Evolutionary conservation across 495 filamentous ascomycete genomes (phyloP).

Genomic region (Margaritispora aquatica): DNA sequence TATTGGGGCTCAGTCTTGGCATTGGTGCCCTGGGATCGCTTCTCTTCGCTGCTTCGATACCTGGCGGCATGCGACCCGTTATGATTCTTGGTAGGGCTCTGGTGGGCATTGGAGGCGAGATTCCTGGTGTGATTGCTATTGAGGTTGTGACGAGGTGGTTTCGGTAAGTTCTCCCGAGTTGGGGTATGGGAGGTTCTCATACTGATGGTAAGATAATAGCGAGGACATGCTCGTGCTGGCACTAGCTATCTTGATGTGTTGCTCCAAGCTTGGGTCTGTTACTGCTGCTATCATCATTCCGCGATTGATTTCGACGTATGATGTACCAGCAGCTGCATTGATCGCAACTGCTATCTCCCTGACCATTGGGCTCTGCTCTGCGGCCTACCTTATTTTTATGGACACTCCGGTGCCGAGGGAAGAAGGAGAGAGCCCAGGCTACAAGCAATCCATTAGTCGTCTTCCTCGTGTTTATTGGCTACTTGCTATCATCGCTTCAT

Average conservation of each 20-base stretch:
- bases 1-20: neutral
- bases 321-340: neutral
- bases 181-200: neutral
- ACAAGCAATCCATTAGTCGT: neutral
- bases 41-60: neutral
- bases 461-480: constrained; percentile 4
- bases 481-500: neutral
- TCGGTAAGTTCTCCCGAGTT: neutral
- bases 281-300: neutral
- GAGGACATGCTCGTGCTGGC: neutral
- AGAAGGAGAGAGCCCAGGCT: neutral
- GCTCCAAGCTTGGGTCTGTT: neutral
- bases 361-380: neutral
- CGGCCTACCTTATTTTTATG: neutral
- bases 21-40: neutral
- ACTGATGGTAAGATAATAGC: neutral
- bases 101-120: constrained; percentile 2
- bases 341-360: neutral
- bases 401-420: neutral
- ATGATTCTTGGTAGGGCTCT: neutral
- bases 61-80: neutral
- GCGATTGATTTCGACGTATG: neutral
- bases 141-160: neutral
- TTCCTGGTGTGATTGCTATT: neutral
- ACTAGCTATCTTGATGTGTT: neutral